Conservation (phyloP, 1,139 yeast genomes). For the Kodamaea plutei region DNA sequence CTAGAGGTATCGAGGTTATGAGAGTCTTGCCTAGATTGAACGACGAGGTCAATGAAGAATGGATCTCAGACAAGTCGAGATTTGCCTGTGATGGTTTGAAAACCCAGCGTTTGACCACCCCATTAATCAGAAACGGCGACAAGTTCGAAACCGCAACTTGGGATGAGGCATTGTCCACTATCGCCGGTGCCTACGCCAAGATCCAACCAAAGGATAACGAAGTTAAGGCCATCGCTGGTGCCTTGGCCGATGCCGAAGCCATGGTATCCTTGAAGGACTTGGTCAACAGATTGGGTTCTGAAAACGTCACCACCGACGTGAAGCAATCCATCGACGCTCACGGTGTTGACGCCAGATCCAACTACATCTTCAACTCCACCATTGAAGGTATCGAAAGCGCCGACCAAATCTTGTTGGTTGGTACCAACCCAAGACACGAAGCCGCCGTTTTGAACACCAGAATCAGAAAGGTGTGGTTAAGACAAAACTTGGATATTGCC, state of each 20-base stretch:
- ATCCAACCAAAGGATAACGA: constrained; percentile 65
- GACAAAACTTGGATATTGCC: constrained; percentile 61
- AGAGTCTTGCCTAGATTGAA: constrained; percentile 82
- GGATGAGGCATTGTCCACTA: constrained; percentile 78
- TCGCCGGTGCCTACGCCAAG: constrained; percentile 60
- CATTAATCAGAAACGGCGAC: constrained; percentile 70
- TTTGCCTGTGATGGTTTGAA: constrained; percentile 84
- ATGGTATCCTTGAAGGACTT: constrained; percentile 80
- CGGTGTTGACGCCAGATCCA: constrained; percentile 74
- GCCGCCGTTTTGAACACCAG: constrained; percentile 87
- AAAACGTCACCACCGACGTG: constrained; percentile 73
- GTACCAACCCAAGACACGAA: constrained; percentile 87
- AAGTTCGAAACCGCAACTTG: constrained; percentile 74
- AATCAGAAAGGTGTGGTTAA: constrained; percentile 79
- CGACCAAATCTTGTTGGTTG: constrained; percentile 73
- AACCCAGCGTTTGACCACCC: constrained; percentile 82
- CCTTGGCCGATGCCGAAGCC: constrained; percentile 78
- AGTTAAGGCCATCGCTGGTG: constrained; percentile 79
- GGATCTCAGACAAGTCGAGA: constrained; percentile 87
- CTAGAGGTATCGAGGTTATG: constrained; percentile 86
- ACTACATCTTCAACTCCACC: constrained; percentile 76
- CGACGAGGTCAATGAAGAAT: constrained; percentile 86
- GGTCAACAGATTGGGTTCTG: constrained; percentile 73
- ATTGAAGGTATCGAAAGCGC: constrained; percentile 80
- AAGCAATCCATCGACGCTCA: constrained; percentile 59